A percentile compares a stretch with the other conserved stretches of the same genome.
These are phyloP conservation scores for Pythium vanterpoolii DNA, from an alignment of 352 stramenopile species.

Conservation along the genomic window DNA sequence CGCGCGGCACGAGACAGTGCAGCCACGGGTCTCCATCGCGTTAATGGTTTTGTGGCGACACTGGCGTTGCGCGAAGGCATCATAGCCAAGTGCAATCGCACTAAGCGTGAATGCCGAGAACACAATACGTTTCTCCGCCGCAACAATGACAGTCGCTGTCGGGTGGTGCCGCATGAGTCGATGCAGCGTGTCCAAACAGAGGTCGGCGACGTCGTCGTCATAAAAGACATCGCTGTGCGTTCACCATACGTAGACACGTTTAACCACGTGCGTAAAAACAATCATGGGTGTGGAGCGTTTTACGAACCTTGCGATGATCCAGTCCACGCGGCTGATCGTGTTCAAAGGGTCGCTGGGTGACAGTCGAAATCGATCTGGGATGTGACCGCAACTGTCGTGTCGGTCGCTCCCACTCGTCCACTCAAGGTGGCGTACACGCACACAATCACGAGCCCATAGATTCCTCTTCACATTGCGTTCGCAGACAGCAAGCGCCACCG, in stretches of 20 bases:
- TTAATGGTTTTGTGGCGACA: slow-evolving; percentile 26
- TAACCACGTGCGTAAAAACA: not conserved
- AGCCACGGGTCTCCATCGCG: not conserved
- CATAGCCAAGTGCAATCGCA: slow-evolving; percentile 50
- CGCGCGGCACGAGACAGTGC: not conserved
- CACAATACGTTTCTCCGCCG: slow-evolving; percentile 47
- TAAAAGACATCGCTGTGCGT: slow-evolving; percentile 64
- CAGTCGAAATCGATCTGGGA: slow-evolving; percentile 25
- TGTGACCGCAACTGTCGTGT: not conserved
- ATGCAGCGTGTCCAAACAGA: slow-evolving; percentile 40
- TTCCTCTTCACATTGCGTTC: slow-evolving; percentile 38
- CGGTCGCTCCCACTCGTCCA: slow-evolving; percentile 9
- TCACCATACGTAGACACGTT: not conserved
- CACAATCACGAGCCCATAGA: slow-evolving; percentile 17
- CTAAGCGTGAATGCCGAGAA: slow-evolving; percentile 51
- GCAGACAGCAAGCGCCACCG: slow-evolving; percentile 32
- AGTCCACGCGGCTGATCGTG: not conserved
- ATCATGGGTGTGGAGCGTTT: no score
- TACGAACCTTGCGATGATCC: slow-evolving; percentile 31
- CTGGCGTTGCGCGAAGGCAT: slow-evolving; percentile 42
- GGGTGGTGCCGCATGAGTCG: slow-evolving; percentile 33
- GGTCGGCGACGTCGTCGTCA: slow-evolving; percentile 38
- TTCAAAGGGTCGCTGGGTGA: slow-evolving; percentile 28
- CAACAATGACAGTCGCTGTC: slow-evolving; percentile 27
- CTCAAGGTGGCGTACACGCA: slow-evolving; percentile 26